A percentile compares a stretch with the other conserved stretches of the same genome.
Evolutionary conservation across 2,329 filamentous ascomycete genomes (phyloP).

Genomic region (Nemania bipapillata): DNA sequence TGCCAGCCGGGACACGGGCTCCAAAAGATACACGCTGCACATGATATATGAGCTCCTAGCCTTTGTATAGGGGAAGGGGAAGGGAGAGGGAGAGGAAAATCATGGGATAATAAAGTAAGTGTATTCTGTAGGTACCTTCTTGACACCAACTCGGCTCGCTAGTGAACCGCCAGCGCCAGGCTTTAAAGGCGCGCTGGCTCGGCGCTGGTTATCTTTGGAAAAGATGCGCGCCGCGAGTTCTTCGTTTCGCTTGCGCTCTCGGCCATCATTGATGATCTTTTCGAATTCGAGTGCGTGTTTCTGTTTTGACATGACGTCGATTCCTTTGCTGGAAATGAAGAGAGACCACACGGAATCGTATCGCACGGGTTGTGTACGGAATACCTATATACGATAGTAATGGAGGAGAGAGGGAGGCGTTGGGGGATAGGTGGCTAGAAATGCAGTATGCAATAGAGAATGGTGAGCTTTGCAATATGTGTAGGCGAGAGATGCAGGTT

Average conservation of each 20-base stretch:
- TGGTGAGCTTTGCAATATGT: background rate
- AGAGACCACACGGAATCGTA: background rate
- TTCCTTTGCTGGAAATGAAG: background rate
- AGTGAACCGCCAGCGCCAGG: conserved; percentile 65
- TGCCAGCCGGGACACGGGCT: conserved; percentile 58
- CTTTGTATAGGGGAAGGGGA: conserved; percentile 1
- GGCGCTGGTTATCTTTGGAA: conserved; percentile 66
- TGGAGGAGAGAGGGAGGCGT: background rate
- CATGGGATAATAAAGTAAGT: background rate
- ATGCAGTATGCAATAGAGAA: background rate
- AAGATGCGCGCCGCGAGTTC: conserved; percentile 78
- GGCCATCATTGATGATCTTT: conserved; percentile 57
- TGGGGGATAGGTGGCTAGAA: background rate
- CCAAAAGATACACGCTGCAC: conserved; percentile 50
- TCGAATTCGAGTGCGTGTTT: conserved; percentile 33
- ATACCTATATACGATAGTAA: background rate
- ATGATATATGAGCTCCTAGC: conserved; percentile 44
- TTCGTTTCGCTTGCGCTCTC: conserved; percentile 77
- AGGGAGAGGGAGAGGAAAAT: background rate
- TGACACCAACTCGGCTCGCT: conserved; percentile 77
- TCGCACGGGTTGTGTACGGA: background rate
- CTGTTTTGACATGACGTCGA: conserved; percentile 53
- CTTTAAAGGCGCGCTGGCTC: conserved; percentile 66
- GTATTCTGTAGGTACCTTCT: conserved; percentile 69
- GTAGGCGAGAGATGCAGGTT: background rate